Base-by-base conservation (phyloP, 495 filamentous ascomycete genomes). In the Neurospora cerealis region DNA sequence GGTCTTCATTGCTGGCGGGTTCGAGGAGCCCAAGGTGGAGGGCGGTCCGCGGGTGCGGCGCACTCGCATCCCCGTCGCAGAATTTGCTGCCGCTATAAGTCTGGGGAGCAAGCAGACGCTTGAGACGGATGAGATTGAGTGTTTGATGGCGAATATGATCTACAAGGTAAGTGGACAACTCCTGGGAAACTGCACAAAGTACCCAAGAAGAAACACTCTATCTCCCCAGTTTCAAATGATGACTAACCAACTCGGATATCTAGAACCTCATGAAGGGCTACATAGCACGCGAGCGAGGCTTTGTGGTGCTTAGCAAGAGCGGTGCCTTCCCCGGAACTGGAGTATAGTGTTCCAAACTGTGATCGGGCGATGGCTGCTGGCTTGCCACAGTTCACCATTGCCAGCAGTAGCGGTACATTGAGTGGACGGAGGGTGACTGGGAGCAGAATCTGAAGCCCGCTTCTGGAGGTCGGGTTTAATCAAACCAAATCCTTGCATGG, bases 211-310 rank as follows among this genome's bases (percentile, higher is more conserved):
- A 21, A 9, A 71, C 32, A 48, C 44, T 6, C 5, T 28, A 0
- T 32, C 5, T 40, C 34, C 24, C 24, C 44, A 11, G 48, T 28
- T 0, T 60, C 11, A 13, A 15, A 15, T 7, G 2, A 3, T 9
- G 15, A 66, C 6, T 66, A 19, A 66, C 34, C 28, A 19, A 66
- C 32, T 19, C 24, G 15, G 3, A 15, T 6, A 34, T 66, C 3
- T 34, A 99, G 93, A 91, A 92, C 72, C 86, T 96, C 17, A 97
- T 98, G 91, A 99, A 98, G 83, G 96, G 96, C 71, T 99, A 99
- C 83, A 98, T 99, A 74, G 89, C 93, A 38, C 93, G 94, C 73
- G 95, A 97, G 71, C 89, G 90, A 69, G 92, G 92, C 72, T 93
- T 91, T 70, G 91, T 98, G 24, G 96, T 99, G 39, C 83, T 99